Evolutionary conservation across 176 grass and related monocot genomes (phyloP).

Genomic region (Thalia dealbata): DNA sequence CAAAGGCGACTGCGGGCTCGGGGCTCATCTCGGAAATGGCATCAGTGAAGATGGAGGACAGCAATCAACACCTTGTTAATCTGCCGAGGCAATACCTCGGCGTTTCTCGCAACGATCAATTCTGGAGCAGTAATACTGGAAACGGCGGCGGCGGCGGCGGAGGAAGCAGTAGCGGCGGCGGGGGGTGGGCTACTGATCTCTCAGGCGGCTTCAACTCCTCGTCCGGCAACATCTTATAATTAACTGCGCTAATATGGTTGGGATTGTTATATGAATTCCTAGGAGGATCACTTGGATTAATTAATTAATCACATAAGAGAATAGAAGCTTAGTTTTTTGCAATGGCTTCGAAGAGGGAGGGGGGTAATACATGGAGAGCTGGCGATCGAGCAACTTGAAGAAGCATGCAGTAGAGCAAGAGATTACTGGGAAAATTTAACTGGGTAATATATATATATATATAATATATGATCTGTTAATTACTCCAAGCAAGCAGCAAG

Average conservation of each 20-base stretch:
- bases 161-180: neutral
- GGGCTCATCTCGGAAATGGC: constrained; percentile 78
- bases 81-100: constrained; percentile 8
- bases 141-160: neutral
- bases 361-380: too few relatives aligned
- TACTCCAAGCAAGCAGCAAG: neutral
- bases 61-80: constrained; percentile 8
- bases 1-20: constrained; percentile 48
- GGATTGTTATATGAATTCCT: too few relatives aligned
- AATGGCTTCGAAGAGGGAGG: neutral
- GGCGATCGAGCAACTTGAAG: too few relatives aligned
- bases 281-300: too few relatives aligned
- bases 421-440: neutral
- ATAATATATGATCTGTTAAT: neutral
- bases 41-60: constrained; percentile 89
- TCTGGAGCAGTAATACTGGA: neutral
- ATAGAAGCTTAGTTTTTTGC: constrained; percentile 20
- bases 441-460: too few relatives aligned
- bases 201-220: constrained; percentile 20
- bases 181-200: constrained; percentile 5
- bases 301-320: neutral
- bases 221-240: constrained; percentile 1
- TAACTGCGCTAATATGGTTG: too few relatives aligned
- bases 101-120: neutral
- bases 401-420: too few relatives aligned